Evolutionary conservation across 352 stramenopile species (phyloP), one percentile per base, ranked within the genome.

Genomic region (Pythium aphanidermatum): DNA sequence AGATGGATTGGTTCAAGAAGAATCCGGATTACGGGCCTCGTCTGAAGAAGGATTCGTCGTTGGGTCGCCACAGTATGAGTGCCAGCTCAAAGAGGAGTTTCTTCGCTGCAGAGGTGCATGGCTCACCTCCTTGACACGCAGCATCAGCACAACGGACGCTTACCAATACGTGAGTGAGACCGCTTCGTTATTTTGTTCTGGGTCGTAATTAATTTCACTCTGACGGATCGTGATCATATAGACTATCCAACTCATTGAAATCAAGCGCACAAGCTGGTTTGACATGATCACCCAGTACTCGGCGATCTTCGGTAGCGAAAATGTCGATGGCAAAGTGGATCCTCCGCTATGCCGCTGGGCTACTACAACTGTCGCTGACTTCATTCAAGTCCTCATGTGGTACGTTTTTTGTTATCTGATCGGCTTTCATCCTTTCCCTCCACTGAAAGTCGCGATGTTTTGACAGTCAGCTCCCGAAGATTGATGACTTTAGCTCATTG

Each of bases 251-350:
- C 46, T 94, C 19, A 90, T 94, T 42, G 84, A 95, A 43, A 69
- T 86, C 27, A 93, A 92, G 57, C 68, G 84, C 24, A 86, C 84
- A 35, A 93, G 80, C 57, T 94, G 82, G 84, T 95, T 95, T 46
- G 83, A 95, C 35, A 80, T 92, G 65, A 88, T 95, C 41, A 95
- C 83, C 7, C 84, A 95, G 48, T 95, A 94, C 59, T 92, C 80
- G 34, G 84, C 84, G 8, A 95, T 95, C 47, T 95, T 95, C 38
- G 82, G 82, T 14, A 88, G 68, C 41, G 71, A 89, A 65, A 85
- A 83, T 54, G 60, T 90, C 9, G 61, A 88, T 16, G 76, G 76
- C 7, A 89, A 87, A 58, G 74, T 88, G n/a, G 82, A 94, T 44
- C 70, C 75, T 12, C 68, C 80, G 9, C 58, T 94, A 6, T 91